A percentile compares a stretch with the other conserved stretches of the same genome.
Conservation (phyloP, 345 rosid genomes). For the Bruguiera parviflora region DNA sequence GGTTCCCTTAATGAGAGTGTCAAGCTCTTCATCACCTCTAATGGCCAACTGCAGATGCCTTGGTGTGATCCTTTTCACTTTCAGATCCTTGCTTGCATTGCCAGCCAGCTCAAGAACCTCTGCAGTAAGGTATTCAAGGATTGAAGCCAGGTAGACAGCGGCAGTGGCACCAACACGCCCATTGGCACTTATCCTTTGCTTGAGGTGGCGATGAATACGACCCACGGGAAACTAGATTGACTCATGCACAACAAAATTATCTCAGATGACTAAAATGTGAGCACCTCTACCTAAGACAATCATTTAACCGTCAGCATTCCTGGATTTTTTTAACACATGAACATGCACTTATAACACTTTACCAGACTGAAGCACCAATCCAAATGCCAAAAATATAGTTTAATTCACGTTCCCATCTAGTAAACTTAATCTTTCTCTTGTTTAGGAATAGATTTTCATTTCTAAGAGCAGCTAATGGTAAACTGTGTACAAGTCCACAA, state of each 20-base stretch:
- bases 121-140: constrained; percentile 33
- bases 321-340: too few relatives aligned
- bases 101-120: constrained; percentile 38
- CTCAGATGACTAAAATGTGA: not conserved
- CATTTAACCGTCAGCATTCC: too few relatives aligned
- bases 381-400: too few relatives aligned
- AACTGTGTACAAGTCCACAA: too few relatives aligned
- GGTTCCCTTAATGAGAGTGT: constrained; percentile 39
- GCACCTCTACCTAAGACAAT: too few relatives aligned
- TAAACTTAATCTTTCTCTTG: too few relatives aligned
- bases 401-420: too few relatives aligned
- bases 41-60: constrained; percentile 65
- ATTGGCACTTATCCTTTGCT: constrained; percentile 23
- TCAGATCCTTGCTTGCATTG: constrained; percentile 35
- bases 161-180: constrained; percentile 38
- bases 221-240: constrained; percentile 30
- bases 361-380: too few relatives aligned
- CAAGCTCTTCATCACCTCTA: constrained; percentile 60
- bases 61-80: constrained; percentile 40
- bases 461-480: too few relatives aligned
- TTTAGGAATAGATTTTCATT: too few relatives aligned
- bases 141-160: constrained; percentile 34
- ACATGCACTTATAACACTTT: too few relatives aligned
- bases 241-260: not conserved
- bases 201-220: constrained; percentile 33